A percentile compares a stretch with the other conserved stretches of the same genome.
Evolutionary conservation across 164 flowering plant species (phyloP).

Genomic region (Chloranthus sessilifolius): DNA sequence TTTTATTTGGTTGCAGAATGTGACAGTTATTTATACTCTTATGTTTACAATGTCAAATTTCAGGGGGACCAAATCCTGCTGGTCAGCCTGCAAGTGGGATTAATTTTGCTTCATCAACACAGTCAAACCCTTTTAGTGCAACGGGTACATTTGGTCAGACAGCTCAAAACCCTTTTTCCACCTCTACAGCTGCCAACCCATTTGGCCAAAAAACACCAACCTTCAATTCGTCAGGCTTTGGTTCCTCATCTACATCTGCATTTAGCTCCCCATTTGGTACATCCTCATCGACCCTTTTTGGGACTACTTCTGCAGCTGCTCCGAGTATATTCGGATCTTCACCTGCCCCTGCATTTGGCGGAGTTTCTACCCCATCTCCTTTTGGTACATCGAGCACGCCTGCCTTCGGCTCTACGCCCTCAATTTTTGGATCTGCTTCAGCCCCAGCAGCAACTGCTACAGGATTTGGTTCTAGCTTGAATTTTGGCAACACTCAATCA

Average conservation of each 20-base stretch:
- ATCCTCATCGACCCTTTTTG: conserved; percentile 50
- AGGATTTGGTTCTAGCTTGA: conserved; percentile 49
- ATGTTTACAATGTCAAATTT: conserved; percentile 3
- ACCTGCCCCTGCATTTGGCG: conserved; percentile 49
- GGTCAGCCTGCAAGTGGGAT: conserved; percentile 49
- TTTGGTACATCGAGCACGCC: conserved; percentile 50
- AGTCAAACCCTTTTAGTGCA: conserved; percentile 43
- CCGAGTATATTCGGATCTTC: conserved; percentile 48
- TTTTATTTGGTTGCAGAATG: no score
- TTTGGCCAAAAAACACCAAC: conserved; percentile 53
- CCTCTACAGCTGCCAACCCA: conserved; percentile 48
- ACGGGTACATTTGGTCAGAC: conserved; percentile 61
- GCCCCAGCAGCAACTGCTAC: conserved; percentile 45
- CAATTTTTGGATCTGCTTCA: conserved; percentile 53
- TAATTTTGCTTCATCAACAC: conserved; percentile 41
- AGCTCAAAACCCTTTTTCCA: conserved; percentile 57
- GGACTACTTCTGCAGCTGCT: conserved; percentile 43
- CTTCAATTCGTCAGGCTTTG: conserved; percentile 44
- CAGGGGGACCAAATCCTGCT: conserved; percentile 87
- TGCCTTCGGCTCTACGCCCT: conserved; percentile 46
- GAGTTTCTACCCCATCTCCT: conserved; percentile 41
- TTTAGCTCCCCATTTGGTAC: conserved; percentile 55
- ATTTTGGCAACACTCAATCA: conserved; percentile 64
- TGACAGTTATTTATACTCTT: no score
- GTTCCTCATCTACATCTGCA: conserved; percentile 41